A percentile compares a stretch with the other conserved stretches of the same genome.
Conservation (phyloP, 805 yeast genomes). For the Starmerella cellae region DNA sequence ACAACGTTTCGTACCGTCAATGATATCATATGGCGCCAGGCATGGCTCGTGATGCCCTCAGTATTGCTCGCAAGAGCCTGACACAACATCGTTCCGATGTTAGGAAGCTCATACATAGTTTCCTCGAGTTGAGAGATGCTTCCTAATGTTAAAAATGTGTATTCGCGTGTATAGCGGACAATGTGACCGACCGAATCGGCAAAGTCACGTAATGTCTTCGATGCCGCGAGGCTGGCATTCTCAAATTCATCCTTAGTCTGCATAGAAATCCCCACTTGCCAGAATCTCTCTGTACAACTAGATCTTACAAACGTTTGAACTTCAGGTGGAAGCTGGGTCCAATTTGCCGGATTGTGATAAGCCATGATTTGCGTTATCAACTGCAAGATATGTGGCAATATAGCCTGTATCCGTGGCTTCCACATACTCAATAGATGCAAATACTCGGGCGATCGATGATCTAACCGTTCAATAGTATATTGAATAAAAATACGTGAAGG, state of each 20-base stretch:
- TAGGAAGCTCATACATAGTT: constrained; percentile 75
- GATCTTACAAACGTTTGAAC: constrained; percentile 86
- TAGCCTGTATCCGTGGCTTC: constrained; percentile 88
- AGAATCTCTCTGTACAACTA: constrained; percentile 82
- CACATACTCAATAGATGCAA: constrained; percentile 58
- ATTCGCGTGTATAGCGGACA: constrained; percentile 88
- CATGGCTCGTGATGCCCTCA: constrained; percentile 74
- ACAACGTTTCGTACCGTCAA: constrained; percentile 75
- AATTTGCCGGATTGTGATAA: constrained; percentile 83
- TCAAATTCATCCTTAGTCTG: constrained; percentile 89
- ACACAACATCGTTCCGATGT: constrained; percentile 64
- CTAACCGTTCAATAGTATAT: constrained; percentile 83
- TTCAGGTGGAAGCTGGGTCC: constrained; percentile 75
- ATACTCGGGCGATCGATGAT: constrained; percentile 65
- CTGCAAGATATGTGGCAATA: constrained; percentile 80
- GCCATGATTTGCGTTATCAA: constrained; percentile 82
- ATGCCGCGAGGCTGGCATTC: constrained; percentile 87
- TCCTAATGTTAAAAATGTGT: constrained; percentile 79
- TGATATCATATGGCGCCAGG: constrained; percentile 95
- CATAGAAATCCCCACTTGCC: constrained; percentile 96
- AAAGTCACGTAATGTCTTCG: constrained; percentile 85
- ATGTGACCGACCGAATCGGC: constrained; percentile 97
- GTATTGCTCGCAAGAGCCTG: constrained; percentile 70
- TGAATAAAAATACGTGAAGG: constrained; percentile 92
- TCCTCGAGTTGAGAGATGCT: constrained; percentile 83